Conservation (phyloP, 1,284 basidiomycete species). For the Ceratobasidium sp. region DNA sequence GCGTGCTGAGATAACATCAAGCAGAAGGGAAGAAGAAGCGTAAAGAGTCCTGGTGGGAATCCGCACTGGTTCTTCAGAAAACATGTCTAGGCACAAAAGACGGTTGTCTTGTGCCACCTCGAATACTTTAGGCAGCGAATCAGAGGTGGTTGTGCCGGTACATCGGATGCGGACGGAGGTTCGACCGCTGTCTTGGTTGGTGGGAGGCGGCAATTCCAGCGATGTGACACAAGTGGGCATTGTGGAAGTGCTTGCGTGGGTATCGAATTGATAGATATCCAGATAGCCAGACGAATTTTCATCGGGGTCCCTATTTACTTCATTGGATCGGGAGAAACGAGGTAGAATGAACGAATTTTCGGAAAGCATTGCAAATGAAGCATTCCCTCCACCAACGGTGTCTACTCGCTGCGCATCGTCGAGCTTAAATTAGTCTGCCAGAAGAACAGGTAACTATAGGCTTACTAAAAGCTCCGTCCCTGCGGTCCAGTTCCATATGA, state of each 20-base stretch:
- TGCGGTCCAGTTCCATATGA: constrained; percentile 12
- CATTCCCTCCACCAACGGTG: not conserved
- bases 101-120: not conserved
- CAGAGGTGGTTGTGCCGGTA: not conserved
- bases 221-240: not conserved
- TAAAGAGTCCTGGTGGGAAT: not conserved
- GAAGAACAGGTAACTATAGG: not conserved
- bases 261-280: constrained; percentile 9
- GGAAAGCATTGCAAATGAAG: not conserved
- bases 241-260: not conserved
- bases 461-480: constrained; percentile 2
- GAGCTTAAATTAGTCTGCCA: not conserved
- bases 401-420: not conserved
- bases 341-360: not conserved
- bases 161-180: not conserved
- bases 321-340: not conserved
- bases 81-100: not conserved
- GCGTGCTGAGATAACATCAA: not conserved
- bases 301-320: not conserved
- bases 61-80: not conserved
- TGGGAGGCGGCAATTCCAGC: not conserved
- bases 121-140: not conserved
- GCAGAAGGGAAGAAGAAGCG: not conserved
- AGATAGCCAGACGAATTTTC: not conserved
- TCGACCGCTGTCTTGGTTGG: not conserved